These are phyloP conservation scores for Tilletia setariae DNA, from an alignment of 1,284 basidiomycete species.

Conservation along the genomic window DNA sequence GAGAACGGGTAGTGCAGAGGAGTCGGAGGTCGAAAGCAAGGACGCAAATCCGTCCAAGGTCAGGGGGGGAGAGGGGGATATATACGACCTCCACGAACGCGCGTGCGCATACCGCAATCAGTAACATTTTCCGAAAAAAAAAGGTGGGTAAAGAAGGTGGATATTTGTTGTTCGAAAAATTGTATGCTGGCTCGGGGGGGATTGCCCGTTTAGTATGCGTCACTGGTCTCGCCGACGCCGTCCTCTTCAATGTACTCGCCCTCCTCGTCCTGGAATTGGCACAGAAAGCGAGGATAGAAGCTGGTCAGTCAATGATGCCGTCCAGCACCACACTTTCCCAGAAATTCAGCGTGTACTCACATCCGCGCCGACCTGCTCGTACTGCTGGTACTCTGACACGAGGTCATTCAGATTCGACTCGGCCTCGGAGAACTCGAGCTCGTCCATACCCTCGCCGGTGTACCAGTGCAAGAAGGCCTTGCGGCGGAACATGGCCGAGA, in stretches of 20 bases:
- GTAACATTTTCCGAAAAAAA: too few species aligned
- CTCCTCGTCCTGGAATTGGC: constrained; percentile 56
- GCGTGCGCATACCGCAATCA: too few species aligned
- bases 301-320: constrained; percentile 27
- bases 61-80: too few species aligned
- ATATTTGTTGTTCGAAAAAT: too few species aligned
- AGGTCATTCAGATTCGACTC: constrained; percentile 80
- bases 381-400: constrained; percentile 69
- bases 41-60: too few species aligned
- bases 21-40: too few species aligned
- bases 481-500: constrained; percentile 97
- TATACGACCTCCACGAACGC: too few species aligned
- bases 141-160: too few species aligned
- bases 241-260: constrained; percentile 33
- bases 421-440: constrained; percentile 95
- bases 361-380: constrained; percentile 73
- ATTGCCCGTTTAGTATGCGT: background rate
- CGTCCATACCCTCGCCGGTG: constrained; percentile 81
- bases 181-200: too few species aligned
- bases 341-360: background rate
- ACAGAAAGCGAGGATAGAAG: background rate
- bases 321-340: too few species aligned
- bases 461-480: constrained; percentile 98
- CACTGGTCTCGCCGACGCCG: background rate
- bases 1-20: too few species aligned